Base-by-base conservation (phyloP, 257 asterid species). In the Galeopsis tetrahit region DNA sequence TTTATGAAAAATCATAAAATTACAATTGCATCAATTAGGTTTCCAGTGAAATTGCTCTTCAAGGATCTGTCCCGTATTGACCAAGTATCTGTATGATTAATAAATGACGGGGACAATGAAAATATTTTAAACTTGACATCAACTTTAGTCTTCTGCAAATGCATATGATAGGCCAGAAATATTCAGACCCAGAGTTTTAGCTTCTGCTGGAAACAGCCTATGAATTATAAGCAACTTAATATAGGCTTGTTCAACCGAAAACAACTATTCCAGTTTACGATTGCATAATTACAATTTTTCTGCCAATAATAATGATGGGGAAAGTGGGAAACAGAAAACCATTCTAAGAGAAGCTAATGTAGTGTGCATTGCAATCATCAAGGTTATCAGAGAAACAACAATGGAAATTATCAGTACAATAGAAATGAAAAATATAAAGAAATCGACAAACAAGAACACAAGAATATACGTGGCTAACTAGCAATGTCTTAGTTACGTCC, bases 101-200 rank as follows among this genome's bases (percentile, higher is more conserved):
- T 34, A 13, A 52, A 52, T 64, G 14, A 53, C 11, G 7, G 49
- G 55, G 21, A 40, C 1, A 0, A 38, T 11, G 48, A 21, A 55
- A 42, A 55, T 59, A 39, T 42, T 7, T 9, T 9, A 0, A 6
- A 7, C 38, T 6, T 55, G 31, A 1, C 56, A 64, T 28, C 56
- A 21, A 56, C 42, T 38, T 36, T 55, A 39, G 46, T 28, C 35
- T 44, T 28, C 70, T 44, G 8, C 28, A 10, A 65, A 43, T 31
- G 63, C 65, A 73, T 73, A 17, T 10, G 15, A 48, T 36, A 48
- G n/a, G 69, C 63, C 40, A 70, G 31, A 15, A 46, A 46, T 43
- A 66, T 46, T 11, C 32, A 11, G 39, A 14, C 56, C 31, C 63
- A 28, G 31, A 65, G 17, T 11, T 42, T 11, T 40, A 13, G 46